phyloP scores from a whole-genome alignment of 805 yeast species.

The Metschnikowia shivogae region DNA sequence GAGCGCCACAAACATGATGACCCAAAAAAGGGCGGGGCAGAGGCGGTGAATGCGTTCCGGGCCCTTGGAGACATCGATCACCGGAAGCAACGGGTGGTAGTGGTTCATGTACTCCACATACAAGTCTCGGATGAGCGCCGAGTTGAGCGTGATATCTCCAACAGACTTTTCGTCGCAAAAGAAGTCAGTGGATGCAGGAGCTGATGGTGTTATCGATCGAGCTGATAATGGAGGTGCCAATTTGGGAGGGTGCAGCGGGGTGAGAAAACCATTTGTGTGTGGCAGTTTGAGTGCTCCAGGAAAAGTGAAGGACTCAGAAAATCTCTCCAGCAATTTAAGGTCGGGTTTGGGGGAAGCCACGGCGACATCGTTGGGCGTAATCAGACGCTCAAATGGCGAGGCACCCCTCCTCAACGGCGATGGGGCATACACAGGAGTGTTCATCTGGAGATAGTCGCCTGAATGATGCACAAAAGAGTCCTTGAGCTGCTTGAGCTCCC shows the following conservation, averaged over 20 bases:
- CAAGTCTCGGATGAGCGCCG: constrained; percentile 58
- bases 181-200: constrained; percentile 24
- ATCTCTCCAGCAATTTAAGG: too few relatives aligned
- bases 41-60: constrained; percentile 75
- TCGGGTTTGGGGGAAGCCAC: background rate
- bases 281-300: too few relatives aligned
- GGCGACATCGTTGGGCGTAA: background rate
- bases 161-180: constrained; percentile 64
- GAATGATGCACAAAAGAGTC: constrained; percentile 37
- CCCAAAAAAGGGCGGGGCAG: constrained; percentile 93
- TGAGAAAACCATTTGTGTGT: too few relatives aligned
- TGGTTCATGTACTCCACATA: constrained; percentile 66
- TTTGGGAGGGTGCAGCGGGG: too few relatives aligned
- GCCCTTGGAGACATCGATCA: constrained; percentile 76
- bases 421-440: background rate
- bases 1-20: constrained; percentile 78
- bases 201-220: background rate
- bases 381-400: background rate
- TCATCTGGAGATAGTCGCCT: background rate
- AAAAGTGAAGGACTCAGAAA: too few relatives aligned
- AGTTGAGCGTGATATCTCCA: constrained; percentile 60
- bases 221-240: too few relatives aligned
- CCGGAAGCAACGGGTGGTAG: constrained; percentile 84
- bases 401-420: background rate
- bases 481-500: constrained; percentile 68